Base-by-base conservation (phyloP, 2,329 filamentous ascomycete species). In the Epichloe sibirici region DNA sequence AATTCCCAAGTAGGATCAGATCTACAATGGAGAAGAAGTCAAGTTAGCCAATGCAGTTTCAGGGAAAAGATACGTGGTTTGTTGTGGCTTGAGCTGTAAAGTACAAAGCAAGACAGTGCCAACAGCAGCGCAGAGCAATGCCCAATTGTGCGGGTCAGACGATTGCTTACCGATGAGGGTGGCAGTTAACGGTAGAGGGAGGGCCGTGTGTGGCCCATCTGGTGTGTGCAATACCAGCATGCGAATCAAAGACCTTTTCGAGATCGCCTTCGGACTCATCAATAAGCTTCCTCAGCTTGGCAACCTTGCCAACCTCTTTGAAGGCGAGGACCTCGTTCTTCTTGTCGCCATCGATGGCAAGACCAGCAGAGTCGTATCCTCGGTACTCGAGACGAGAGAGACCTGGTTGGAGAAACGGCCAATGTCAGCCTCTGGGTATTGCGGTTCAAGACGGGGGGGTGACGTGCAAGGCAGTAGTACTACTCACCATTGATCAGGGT, bases 291-390 rank as follows among this genome's bases (percentile, higher is more conserved):
- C 88, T 94, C 69, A 98, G 80, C 76, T 95, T 95, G 70, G 85
- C 89, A 57, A 98, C 93, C 83, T 98, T 98, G 78, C 93, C 93
- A 57, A 98, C 93, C 77, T 97, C 93, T 80, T 98, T 98, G 82
- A 90, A 97, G 57, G 93, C 90, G 60, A 88, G 82, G 61, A 97
- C 90, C 75, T 97, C 89, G 65, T 95, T 95, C 79, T 93, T 95
- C 83, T 96, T 97, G 79, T 98, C 88, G 58, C 93, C 93, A 69
- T 98, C 93, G 64, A 98, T 75, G 60, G 91, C 91, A 59, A 98
- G 79, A 76, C 93, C 93, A 57, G 93, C 91, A 58, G 93, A 97
- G 72, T 98, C 93, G 72, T 98, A 98, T 62, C 93, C 93, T 72
- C 93, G 88, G 78, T 98, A 98, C 75, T 98, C 93, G 64, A 98